Conservation (phyloP, 108 stramenopile species). For the Nannochloropsis oceanica region DNA sequence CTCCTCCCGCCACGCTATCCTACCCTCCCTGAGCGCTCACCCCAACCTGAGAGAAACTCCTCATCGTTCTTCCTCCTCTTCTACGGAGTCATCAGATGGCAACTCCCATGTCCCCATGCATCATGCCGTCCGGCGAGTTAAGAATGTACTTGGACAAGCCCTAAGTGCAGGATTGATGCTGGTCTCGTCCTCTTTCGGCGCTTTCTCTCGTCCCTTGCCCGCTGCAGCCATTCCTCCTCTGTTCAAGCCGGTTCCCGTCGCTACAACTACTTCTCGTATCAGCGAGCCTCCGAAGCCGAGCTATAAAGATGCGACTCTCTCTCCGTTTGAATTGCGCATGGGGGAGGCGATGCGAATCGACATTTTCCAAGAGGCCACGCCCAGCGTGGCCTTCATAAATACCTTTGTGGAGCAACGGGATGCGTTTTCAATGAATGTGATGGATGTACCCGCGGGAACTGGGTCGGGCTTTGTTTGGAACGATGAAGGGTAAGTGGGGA, state of each 20-base stretch:
- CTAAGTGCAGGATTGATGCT: not conserved
- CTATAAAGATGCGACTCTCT: not conserved
- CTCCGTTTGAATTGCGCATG: not conserved
- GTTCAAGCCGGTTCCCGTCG: not conserved
- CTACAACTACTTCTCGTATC: not conserved
- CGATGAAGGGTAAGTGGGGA: conserved; percentile 27
- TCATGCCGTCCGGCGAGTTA: not conserved
- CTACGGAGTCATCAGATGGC: not conserved
- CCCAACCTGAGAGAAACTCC: not conserved
- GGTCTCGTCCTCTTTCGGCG: not conserved
- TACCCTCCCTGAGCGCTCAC: not conserved
- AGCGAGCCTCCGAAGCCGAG: not conserved
- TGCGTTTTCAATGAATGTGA: conserved; percentile 29
- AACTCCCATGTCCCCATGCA: not conserved
- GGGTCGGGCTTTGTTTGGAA: conserved; percentile 83
- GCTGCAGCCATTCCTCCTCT: not conserved
- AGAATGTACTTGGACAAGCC: not conserved
- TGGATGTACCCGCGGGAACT: conserved; percentile 64
- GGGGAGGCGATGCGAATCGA: not conserved
- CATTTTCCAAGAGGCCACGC: conserved; percentile 1
- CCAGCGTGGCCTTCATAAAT: conserved; percentile 36
- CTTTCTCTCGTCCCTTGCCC: not conserved
- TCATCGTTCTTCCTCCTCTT: not conserved
- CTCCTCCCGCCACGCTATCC: not conserved
- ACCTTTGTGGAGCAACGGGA: conserved; percentile 35